phyloP scores from a whole-genome alignment of 345 rosid species.

The Angophora floribunda region DNA sequence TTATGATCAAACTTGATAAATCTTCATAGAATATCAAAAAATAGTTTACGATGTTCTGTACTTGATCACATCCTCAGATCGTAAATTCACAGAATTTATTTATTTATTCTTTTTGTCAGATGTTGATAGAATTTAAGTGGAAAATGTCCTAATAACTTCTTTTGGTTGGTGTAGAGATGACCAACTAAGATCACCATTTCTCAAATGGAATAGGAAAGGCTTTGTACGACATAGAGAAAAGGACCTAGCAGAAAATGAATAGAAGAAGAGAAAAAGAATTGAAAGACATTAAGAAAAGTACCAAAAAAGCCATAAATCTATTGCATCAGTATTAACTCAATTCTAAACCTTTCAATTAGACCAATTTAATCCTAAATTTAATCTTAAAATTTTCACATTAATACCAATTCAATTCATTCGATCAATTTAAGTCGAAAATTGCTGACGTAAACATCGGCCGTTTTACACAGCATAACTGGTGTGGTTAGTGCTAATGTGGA shows the following conservation, averaged over 20 bases:
- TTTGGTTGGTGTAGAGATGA: background rate
- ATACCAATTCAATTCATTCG: too few relatives aligned
- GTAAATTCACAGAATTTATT: background rate
- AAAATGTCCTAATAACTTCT: background rate
- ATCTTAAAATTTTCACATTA: too few relatives aligned
- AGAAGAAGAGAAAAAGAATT: background rate
- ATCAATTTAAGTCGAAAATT: rapidly evolving
- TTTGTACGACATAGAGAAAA: background rate
- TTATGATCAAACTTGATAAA: background rate
- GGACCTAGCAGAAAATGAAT: background rate
- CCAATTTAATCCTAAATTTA: too few relatives aligned
- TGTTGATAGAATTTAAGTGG: background rate
- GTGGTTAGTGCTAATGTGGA: rapidly evolving
- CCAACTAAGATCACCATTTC: background rate
- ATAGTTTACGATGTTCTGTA: background rate
- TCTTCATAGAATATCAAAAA: background rate
- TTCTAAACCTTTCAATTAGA: too few relatives aligned
- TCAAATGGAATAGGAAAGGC: background rate
- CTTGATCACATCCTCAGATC: background rate
- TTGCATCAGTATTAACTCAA: rapidly evolving
- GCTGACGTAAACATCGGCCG: rapidly evolving
- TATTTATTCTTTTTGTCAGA: background rate
- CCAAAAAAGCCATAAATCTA: too few relatives aligned
- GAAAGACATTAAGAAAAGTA: background rate
- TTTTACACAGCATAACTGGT: rapidly evolving